phyloP scores from a whole-genome alignment of 2,329 filamentous ascomycete genomes.

The Neonectria magnoliae region DNA sequence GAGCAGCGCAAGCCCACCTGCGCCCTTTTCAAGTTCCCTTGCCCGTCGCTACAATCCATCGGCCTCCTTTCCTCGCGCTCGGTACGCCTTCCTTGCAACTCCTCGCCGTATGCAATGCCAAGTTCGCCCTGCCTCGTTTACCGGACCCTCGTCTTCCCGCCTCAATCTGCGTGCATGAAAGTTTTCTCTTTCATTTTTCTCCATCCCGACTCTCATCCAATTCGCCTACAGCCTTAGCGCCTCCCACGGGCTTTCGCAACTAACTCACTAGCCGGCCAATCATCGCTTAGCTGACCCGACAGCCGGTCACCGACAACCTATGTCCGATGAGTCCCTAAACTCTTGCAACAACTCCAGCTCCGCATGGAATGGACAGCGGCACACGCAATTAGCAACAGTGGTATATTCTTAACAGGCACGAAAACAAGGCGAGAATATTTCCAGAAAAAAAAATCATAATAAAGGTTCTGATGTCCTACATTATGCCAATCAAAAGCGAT shows the following conservation, averaged over 20 bases:
- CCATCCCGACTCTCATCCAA: not conserved
- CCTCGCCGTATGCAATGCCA: slow-evolving; percentile 12
- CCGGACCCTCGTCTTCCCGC: not conserved
- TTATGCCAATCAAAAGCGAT: slow-evolving; percentile 40
- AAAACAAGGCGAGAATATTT: slow-evolving; percentile 3
- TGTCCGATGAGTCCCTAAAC: slow-evolving; percentile 19
- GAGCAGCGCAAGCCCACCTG: slow-evolving; percentile 7
- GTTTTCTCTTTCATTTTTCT: not conserved
- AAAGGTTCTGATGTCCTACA: slow-evolving; percentile 32
- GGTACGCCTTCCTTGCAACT: not conserved
- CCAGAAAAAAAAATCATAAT: slow-evolving; percentile 22
- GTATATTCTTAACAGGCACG: not conserved
- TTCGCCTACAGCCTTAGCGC: slow-evolving; percentile 1
- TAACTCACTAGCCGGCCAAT: slow-evolving; percentile 37
- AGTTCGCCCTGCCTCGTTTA: not conserved
- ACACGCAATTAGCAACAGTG: not conserved
- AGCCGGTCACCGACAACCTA: slow-evolving; percentile 42
- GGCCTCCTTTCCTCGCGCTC: not conserved
- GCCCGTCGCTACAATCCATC: not conserved
- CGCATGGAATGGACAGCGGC: not conserved
- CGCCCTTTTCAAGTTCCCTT: not conserved
- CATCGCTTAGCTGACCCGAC: slow-evolving; percentile 41
- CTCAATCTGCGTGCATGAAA: slow-evolving; percentile 3
- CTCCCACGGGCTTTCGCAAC: slow-evolving; percentile 14
- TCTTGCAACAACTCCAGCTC: slow-evolving; percentile 25